Evolutionary conservation across 2,329 filamentous ascomycete species (phyloP).

Genomic region (Neocucurbitaria cava): DNA sequence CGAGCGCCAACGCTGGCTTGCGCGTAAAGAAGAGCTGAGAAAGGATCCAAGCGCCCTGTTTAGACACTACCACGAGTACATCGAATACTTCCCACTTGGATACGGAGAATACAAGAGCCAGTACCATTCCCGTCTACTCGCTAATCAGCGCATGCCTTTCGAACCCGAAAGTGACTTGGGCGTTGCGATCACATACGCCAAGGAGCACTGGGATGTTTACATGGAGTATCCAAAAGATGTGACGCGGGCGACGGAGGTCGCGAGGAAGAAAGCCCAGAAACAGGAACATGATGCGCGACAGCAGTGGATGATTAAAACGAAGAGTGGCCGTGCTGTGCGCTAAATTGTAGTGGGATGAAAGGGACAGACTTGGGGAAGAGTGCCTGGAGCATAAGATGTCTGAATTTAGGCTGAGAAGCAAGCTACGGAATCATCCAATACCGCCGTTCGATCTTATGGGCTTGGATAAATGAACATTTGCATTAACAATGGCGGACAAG

Average conservation of each 20-base stretch:
- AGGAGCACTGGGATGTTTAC: conserved; percentile 16
- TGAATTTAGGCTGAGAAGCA: too few relatives aligned
- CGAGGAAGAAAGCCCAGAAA: background rate
- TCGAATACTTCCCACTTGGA: conserved; percentile 3
- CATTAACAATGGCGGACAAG: too few relatives aligned
- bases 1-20: conserved; percentile 1
- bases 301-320: too few relatives aligned
- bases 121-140: conserved; percentile 11
- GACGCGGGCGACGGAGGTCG: background rate
- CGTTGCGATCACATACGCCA: conserved; percentile 16
- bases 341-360: too few relatives aligned
- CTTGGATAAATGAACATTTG: background rate
- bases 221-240: conserved; percentile 5
- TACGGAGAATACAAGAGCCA: conserved; percentile 1
- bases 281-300: too few relatives aligned
- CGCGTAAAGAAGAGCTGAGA: conserved; percentile 5
- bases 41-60: conserved; percentile 13
- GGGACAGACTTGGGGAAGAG: background rate
- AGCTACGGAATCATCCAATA: too few relatives aligned
- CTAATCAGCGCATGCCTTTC: conserved; percentile 12
- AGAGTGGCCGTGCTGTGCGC: too few relatives aligned
- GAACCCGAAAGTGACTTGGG: conserved; percentile 11
- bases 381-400: background rate
- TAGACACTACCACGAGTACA: conserved; percentile 12
- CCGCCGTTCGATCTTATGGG: background rate